These are phyloP conservation scores for Sabuloglossum arenarium DNA, from an alignment of 495 filamentous ascomycete species.

Conservation along the genomic window DNA sequence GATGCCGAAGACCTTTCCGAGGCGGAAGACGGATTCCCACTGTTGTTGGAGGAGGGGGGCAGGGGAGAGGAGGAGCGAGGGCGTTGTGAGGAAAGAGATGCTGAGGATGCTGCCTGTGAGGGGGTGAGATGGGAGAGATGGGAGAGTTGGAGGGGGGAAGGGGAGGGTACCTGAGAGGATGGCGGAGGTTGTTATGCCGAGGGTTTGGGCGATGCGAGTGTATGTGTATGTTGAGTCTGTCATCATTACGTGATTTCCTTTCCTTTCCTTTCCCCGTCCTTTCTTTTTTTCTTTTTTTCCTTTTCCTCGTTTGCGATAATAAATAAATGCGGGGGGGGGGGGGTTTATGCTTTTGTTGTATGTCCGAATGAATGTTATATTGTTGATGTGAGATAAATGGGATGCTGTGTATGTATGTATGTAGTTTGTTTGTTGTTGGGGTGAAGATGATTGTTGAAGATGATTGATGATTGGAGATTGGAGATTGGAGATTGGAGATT, in stretches of 20 bases:
- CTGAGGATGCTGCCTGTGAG: conserved; percentile 19
- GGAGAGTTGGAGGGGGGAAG: not conserved
- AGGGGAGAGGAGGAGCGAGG: conserved; percentile 16
- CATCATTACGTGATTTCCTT: no score
- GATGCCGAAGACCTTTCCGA: conserved; percentile 19
- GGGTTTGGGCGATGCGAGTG: not conserved
- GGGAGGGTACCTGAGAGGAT: not conserved
- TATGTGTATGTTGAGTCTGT: not conserved
- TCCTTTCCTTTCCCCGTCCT: no score
- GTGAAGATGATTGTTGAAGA: no score
- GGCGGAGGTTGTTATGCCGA: not conserved
- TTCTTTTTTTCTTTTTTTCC: no score
- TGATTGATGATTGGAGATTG: no score
- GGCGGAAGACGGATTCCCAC: conserved; percentile 16
- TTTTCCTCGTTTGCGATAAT: no score
- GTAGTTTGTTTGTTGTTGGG: no score
- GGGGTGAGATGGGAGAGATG: not conserved
- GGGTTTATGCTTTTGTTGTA: no score
- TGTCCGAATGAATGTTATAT: no score
- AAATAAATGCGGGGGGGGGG: no score
- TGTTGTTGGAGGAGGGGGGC: conserved; percentile 11
- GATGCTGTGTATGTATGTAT: no score
- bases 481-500: not conserved
- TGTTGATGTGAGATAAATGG: no score
- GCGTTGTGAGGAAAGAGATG: conserved; percentile 16